A percentile compares a stretch with the other conserved stretches of the same genome.
Conservation (phyloP, 2,329 filamentous ascomycete species). For the Diaporthe citriasiana region DNA sequence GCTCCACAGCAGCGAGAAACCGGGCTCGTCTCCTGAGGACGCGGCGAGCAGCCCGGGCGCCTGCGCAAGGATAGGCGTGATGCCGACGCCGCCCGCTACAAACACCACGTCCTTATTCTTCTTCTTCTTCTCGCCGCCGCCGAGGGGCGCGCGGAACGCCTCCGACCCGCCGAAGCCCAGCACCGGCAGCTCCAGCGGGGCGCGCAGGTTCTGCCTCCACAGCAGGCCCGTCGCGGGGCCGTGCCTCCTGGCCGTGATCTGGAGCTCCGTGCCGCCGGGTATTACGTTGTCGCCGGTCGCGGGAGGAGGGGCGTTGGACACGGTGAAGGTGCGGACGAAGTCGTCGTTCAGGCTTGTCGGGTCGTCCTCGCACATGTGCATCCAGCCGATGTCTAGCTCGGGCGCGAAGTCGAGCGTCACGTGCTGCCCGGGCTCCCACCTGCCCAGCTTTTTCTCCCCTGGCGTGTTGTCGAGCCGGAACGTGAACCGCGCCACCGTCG, state of each 20-base stretch:
- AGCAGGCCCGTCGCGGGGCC: conserved; percentile 78
- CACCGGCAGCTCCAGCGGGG: conserved; percentile 74
- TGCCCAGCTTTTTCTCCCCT: conserved; percentile 42
- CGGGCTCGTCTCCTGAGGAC: conserved; percentile 45
- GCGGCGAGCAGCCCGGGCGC: conserved; percentile 61
- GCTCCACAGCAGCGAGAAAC: conserved; percentile 77
- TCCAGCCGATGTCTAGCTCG: conserved; percentile 80
- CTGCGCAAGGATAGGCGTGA: conserved; percentile 84
- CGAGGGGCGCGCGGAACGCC: conserved; percentile 55
- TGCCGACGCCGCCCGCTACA: conserved; percentile 84
- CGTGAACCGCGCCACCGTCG: conserved; percentile 75
- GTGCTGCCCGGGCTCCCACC: conserved; percentile 81
- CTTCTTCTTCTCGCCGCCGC: conserved; percentile 43
- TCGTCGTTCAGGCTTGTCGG: conserved; percentile 87
- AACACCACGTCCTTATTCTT: conserved; percentile 66
- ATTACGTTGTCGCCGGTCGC: conserved; percentile 44
- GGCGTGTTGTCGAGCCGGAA: conserved; percentile 55
- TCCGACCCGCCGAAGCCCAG: conserved; percentile 79
- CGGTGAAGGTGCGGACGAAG: conserved; percentile 85
- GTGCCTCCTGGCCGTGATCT: conserved; percentile 79
- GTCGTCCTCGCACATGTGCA: conserved; percentile 87
- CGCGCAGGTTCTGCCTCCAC: conserved; percentile 67
- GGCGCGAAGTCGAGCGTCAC: conserved; percentile 79
- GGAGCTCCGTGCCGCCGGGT: conserved; percentile 64
- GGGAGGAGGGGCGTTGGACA: conserved; percentile 67